Conservation (phyloP, 257 asterid genomes). For the Penstemon davidsonii region DNA sequence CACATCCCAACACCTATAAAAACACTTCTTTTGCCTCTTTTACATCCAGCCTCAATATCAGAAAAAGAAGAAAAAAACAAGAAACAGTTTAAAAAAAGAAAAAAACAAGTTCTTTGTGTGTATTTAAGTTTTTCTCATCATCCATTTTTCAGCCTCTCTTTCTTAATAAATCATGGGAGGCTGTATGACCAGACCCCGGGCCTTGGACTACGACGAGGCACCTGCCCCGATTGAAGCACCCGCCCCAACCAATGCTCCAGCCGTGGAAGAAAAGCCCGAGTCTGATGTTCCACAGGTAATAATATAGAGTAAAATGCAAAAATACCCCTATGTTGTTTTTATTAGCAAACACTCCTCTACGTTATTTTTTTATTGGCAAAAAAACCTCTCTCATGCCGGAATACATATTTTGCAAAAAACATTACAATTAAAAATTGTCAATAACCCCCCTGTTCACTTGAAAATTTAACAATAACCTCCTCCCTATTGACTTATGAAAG, state of each 20-base stretch:
- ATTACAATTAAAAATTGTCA: not conserved
- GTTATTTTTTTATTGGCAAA: not conserved
- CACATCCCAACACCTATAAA: slow-evolving; percentile 37
- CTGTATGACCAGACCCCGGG: slow-evolving; percentile 86
- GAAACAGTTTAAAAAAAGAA: not conserved
- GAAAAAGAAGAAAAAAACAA: slow-evolving; percentile 4
- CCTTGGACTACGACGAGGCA: slow-evolving; percentile 41
- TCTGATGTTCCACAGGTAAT: slow-evolving; percentile 42
- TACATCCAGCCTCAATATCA: slow-evolving; percentile 30
- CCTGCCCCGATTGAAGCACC: slow-evolving; percentile 45
- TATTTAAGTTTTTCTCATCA: slow-evolving; percentile 1
- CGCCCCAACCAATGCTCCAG: slow-evolving; percentile 35
- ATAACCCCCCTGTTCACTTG: not conserved
- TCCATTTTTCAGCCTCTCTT: slow-evolving; percentile 37
- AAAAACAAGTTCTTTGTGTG: not conserved
- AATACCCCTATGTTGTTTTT: not conserved
- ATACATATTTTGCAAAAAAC: not conserved
- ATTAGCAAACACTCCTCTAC: not conserved
- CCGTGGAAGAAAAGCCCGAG: slow-evolving; percentile 37
- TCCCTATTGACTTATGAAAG: no score
- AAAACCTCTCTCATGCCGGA: no score
- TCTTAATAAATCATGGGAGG: slow-evolving; percentile 65
- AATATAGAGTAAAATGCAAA: not conserved
- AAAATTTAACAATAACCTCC: no score
- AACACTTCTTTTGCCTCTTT: slow-evolving; percentile 2